These are phyloP conservation scores for Thalassiosira mediterranea DNA, from an alignment of 352 stramenopile genomes.

Conservation along the genomic window DNA sequence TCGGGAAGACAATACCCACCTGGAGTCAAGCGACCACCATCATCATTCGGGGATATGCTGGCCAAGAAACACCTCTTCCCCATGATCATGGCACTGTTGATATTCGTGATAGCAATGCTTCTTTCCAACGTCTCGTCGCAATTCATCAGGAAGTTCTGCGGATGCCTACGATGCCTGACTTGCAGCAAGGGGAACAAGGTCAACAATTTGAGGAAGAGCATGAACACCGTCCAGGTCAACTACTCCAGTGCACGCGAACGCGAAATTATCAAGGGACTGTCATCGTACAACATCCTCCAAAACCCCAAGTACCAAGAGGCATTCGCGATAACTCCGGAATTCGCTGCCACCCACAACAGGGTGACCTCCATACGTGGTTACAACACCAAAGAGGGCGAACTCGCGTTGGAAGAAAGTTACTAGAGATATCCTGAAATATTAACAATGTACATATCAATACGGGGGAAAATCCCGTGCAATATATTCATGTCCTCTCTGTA, in stretches of 20 bases:
- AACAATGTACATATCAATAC: background rate
- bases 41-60: constrained; percentile 33
- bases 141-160: constrained; percentile 42
- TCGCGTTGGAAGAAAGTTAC: background rate
- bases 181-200: constrained; percentile 48
- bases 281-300: constrained; percentile 65
- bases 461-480: too few species aligned
- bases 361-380: constrained; percentile 53
- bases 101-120: constrained; percentile 30
- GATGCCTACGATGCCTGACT: constrained; percentile 47
- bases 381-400: constrained; percentile 53
- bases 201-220: constrained; percentile 41
- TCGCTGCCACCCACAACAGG: constrained; percentile 49
- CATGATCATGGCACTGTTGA: constrained; percentile 31
- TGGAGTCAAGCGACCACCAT: constrained; percentile 6
- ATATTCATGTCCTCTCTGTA: too few species aligned
- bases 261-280: constrained; percentile 62
- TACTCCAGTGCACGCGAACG: constrained; percentile 54
- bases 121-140: constrained; percentile 36
- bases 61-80: constrained; percentile 60
- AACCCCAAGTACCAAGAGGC: constrained; percentile 67
- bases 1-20: constrained; percentile 32
- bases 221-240: constrained; percentile 63
- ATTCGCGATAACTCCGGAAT: constrained; percentile 60
- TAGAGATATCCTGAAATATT: too few species aligned